Evolutionary conservation across 73 alveolate genomes (phyloP), one percentile per base, ranked within the genome.

Genomic region (Tetrahymena malaccensis): DNA sequence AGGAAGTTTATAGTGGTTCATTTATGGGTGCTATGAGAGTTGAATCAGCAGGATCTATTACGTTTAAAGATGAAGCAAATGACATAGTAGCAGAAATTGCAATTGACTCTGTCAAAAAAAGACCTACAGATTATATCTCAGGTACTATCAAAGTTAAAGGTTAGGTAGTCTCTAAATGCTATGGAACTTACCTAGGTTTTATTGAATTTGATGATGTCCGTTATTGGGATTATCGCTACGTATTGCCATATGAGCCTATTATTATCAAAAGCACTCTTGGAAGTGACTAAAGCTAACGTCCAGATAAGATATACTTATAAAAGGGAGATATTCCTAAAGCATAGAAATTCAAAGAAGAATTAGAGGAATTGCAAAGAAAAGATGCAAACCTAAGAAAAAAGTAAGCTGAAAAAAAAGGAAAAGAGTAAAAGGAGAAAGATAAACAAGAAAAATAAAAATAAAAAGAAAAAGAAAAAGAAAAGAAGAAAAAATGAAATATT

Each of bases 121-220:
- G 96, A 43, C 96, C 96, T 70, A 96, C 98, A 84, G 99, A 98
- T 97, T 97, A 97, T 56, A 94, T 99, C 93, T 98, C 96, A 44
- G 99, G 99, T 10, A 94, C 44, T 38, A 98, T 99, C 43, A 70
- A 89, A 93, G 96, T 96, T 85, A 96, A 95, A 50, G 98, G 98
- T 35, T 96, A 96, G 22, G 93, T 44, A 38, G 97, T 97, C 33
- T 93, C 98, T 85, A 98, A 96, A 50, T 89, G 98, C 55, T 96
- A 96, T 37, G 99, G 99, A 33, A 97, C 98, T 94, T 99, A 98
- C 94, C 94, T 98, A 96, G 99, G 99, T 37, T 99, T 94, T 96
- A 95, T 98, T 43, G 99, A 99, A 94, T 98, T 99, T 94, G 99
- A 96, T 70, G 99, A 98, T 56, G 97, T 95, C 27, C 96, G 99